Base-by-base conservation (phyloP, 2,329 filamentous ascomycete genomes). In the Phyllosticta citribraziliensis region DNA sequence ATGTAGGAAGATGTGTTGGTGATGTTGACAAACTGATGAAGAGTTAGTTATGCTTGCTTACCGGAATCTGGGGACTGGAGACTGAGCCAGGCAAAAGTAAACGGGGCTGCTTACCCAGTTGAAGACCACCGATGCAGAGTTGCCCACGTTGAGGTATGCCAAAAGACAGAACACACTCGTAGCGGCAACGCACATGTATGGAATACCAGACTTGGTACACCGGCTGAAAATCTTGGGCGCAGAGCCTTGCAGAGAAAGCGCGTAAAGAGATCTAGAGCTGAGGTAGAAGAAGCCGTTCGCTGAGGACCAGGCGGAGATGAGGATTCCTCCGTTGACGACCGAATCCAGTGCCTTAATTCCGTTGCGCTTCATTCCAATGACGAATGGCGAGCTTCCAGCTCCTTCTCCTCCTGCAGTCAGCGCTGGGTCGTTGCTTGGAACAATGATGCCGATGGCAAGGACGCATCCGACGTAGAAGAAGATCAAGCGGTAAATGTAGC, bases 21-120 rank as follows among this genome's bases (percentile, higher is more conserved):
- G 60, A 90, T 80, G 70, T 87, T 88, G 66, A 85, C 80, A 35
- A 55, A 52, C 10, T 30, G 30, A 1, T 8, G 20, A 11, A 19
- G 19, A 1, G 35, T 60, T 27, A 55, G 57, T 4, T 22, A 25
- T 8, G 20, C 30, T 17, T 30, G 2, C 27, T 10, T 10, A 30
- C 5, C 6, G 9, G 27, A 30, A 10, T 30, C 27, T 30, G 27
- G 5, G 9, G 9, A 30, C 27, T 30, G 6, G 27, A 3, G 27
- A 2, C 27, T 30, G 8, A 30, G 27, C 27, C 27, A 2, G 27
- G 27, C 8, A 5, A 6, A 30, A 6, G 27, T 30, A 30, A 30
- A 8, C 9, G 27, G 89, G 80, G 70, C 87, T 88, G 66, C 85
- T 80, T 70, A 90, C 88, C 84, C 87, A 90, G 58, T 78, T 80